Base-by-base conservation (phyloP, 2,329 filamentous ascomycete species). In the Zarea fungicola region DNA sequence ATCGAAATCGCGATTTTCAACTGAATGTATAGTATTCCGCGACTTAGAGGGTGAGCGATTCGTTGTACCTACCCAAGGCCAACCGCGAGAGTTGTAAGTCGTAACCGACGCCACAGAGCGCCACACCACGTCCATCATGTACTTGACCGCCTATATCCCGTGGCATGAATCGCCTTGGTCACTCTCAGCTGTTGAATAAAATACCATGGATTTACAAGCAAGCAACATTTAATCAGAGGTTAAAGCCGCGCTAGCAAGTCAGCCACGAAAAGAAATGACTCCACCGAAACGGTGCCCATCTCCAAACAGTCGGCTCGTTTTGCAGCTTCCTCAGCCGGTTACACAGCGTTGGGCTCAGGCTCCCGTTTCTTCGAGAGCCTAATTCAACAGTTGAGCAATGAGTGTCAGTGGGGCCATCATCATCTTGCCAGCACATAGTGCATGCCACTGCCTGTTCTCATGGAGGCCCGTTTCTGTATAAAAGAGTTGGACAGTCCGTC, bases 361-460 rank as follows among this genome's bases (percentile, higher is more conserved):
- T 46, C n/a, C n/a, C n/a, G n/a, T n/a, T n/a, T n/a, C 43, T 9
- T 23, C 18, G 6, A 28, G 26, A 46, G 43, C 43, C 43, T 39
- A 39, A 46, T 46, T n/a, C 43, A 31, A 39, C 34, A 5, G 14
- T 39, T 23, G 18, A 39, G 14, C 14, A 25, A n/a, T 19, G 23
- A 31, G 31, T 37, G 10, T 19, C 19, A 13, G 43, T 39, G 43
- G 43, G 43, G 31, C 34, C 4, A 6, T 16, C 25, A 23, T 21
- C 39, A 25, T 23, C 10, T 34, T 40, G 45, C 45, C 45, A 48
- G 45, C 45, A 35, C 45, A 48, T 48, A 19, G 36, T 48, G 45
- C 45, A 48, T 23, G 19, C 16, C 32, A 13, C 11, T 48, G 18
- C 8, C 8, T 10, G 13, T 26, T 21, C 10, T 36, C 31, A 31